Conservation (phyloP, 306 rosid species). For the Cyclanthera cordifolia region DNA sequence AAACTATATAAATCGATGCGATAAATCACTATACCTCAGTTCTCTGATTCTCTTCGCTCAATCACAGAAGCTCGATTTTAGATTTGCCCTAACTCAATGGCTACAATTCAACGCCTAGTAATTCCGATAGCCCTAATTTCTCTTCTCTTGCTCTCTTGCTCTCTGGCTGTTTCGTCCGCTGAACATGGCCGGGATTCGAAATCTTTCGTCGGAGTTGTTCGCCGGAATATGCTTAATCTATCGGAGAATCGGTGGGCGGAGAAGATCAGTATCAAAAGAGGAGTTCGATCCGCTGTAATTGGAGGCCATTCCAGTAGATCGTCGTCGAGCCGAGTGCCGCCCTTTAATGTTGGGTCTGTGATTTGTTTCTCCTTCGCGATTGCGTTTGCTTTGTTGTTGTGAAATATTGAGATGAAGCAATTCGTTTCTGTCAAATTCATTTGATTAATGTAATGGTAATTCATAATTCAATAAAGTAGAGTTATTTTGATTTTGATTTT, state of each 20-base stretch:
- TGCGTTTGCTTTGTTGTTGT: not conserved
- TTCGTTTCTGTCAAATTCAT: too few species aligned
- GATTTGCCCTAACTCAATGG: too few species aligned
- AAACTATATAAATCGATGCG: constrained; percentile 1
- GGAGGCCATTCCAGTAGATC: not conserved
- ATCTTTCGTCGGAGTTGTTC: not conserved
- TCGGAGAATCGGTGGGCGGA: not conserved
- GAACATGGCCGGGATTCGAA: not conserved
- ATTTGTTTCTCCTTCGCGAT: not conserved
- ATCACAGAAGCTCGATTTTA: too few species aligned
- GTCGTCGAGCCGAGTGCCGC: not conserved
- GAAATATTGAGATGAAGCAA: not conserved
- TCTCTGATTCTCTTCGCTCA: not conserved
- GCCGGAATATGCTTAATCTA: not conserved
- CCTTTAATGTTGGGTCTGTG: not conserved
- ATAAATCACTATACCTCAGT: not conserved
- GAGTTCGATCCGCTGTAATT: not conserved
- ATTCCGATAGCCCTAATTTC: not conserved
- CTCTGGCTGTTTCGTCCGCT: not conserved
- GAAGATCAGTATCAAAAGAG: constrained; percentile 6
- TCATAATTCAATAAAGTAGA: too few species aligned
- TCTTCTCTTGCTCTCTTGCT: not conserved
- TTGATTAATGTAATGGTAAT: not conserved
- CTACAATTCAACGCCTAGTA: not conserved
- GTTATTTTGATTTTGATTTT: too few species aligned